Evolutionary conservation across 768 basidiomycete species (phyloP), one percentile per base, ranked within the genome.

Genomic region (Gyrodon lividus): DNA sequence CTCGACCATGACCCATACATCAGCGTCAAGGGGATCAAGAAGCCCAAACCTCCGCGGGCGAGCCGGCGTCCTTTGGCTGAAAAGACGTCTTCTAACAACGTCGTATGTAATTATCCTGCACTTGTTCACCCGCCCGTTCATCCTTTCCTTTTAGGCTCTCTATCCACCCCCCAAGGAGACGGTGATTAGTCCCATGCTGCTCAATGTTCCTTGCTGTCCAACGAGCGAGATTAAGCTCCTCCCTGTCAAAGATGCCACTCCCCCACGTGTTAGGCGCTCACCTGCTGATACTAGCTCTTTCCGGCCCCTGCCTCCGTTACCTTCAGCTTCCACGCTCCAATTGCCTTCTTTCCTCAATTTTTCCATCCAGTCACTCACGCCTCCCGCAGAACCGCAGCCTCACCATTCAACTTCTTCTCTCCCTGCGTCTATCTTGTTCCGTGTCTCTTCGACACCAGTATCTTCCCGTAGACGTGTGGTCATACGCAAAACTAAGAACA

Each of bases 331-430:
- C 44, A 62, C 72, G 39, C 57, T 78, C 53, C 66, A 71, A 41
- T 55, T 76, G 17, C 67, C 74, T 28, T 70, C 72, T 50, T 72
- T 76, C 46, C 63, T 72, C 42, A 59, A 72, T 48, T 43, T 66
- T 43, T 63, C 67, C 3, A 40, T 57, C 37, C 60, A 52, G 16
- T 67, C 64, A 23, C 37, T 57, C 43, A 37, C 52, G 41, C 57
- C 57, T 26, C 43, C 23, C 5, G 40, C 34, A 45, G 59, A 59
- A 34, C 48, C 52, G 3, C 39, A 23, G 17, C 44, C 49, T 20
- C 53, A 37, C 34, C 49, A 8, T 17, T 54, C 58, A 1, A 20
- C 50, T 2, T 16, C 35, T 7, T 56, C 63, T 12, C 59, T 57
- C 35, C 53, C 63, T 2, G 34, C 57, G 1, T 64, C 64, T 39